Evolutionary conservation across 2,329 filamentous ascomycete genomes (phyloP), one percentile per base, ranked within the genome.

Genomic region (Talaromyces sp.): DNA sequence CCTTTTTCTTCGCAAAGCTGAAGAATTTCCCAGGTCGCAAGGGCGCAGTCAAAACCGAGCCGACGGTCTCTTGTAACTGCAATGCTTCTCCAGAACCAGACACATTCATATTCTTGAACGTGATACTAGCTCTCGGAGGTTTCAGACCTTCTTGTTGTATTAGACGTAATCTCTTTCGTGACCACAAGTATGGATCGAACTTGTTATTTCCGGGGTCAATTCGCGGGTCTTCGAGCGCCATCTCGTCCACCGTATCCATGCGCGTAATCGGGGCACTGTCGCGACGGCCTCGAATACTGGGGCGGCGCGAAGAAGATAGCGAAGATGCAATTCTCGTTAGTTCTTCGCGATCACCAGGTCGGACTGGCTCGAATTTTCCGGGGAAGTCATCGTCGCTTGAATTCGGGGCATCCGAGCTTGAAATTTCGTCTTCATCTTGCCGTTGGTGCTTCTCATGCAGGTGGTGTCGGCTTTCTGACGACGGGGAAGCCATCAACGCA

Each of bases 1-100:
- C 75, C 19, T 81, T 77, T 50, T 80, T 81, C 24, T 80, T 83
- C 59, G 66, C 68, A 24, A 72, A 70, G 6, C 71, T 71, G 6
- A 90, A 79, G 48, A 83, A 77, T 64, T 90, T 85, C 0, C 83
- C 80, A 0, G 85, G 72, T 1, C 86, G 81, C 24, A 90, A 76
- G 0, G 87, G 89, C 0, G 84, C 80, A 66, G 84, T 74, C 24
- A 90, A 72, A 8, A 86, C 76, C 1, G 87, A 87, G 2, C 80
- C 82, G 3, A 92, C 87, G 2, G 86, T 91, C 63, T 87, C 81
- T 72, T 93, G 90, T 1, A 91, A 79, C 68, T 91, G 88, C 27
- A 92, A 73, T 0, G 88, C 87, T 2, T 84, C 82, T 0, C 88
- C 89, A 0, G 87, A 87, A 0, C 90, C 90, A 6, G 82, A 88